Evolutionary conservation across 129 eudicot genomes (phyloP), one percentile per base, ranked within the genome.

Genomic region (Saussurea involucrata): DNA sequence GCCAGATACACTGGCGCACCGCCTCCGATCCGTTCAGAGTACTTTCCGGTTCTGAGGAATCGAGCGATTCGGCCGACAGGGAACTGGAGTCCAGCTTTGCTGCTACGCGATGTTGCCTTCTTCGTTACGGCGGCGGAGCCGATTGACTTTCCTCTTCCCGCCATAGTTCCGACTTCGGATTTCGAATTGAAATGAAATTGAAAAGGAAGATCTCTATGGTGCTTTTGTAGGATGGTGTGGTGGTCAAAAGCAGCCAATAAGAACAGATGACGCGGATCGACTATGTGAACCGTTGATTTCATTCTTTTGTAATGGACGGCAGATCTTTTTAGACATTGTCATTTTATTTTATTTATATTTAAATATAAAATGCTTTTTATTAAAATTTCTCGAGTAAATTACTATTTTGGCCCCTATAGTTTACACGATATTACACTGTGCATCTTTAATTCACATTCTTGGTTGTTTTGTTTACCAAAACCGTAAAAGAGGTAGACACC

Each of bases 41-140:
- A 89, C 76, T 92, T 92, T 2, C 96, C 97, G 46, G 95, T 90
- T 70, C 89, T 87, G 17, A 89, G 82, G 66, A 92, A 92, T 11
- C 97, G 83, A 25, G 96, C 96, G 58, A 92, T 92, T 77, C 97
- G 88, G 69, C 97, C 97, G 21, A 89, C 96, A 2, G 97, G 96
- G 32, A 92, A 92, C 60, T 92, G 97, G n/a, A 89, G 91, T 4
- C 97, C 96, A 12, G 97, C 97, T 36, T 92, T 92, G 84, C 88
- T 83, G 76, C 90, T 85, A 0, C 96, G 73, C 5, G 96, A 90
- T 3, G 83, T 82, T 6, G 96, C 88, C 73, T 90, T 87, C 83
- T 89, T 89, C 1, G 95, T 81, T 7, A 85, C 79, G 11, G 91
- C 78, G 4, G 86, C 88, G 0, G 91, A 81, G 1, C 91, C 91